These are phyloP conservation scores for Fraxinus platypoda DNA, from an alignment of 305 asterid genomes.

Conservation along the genomic window DNA sequence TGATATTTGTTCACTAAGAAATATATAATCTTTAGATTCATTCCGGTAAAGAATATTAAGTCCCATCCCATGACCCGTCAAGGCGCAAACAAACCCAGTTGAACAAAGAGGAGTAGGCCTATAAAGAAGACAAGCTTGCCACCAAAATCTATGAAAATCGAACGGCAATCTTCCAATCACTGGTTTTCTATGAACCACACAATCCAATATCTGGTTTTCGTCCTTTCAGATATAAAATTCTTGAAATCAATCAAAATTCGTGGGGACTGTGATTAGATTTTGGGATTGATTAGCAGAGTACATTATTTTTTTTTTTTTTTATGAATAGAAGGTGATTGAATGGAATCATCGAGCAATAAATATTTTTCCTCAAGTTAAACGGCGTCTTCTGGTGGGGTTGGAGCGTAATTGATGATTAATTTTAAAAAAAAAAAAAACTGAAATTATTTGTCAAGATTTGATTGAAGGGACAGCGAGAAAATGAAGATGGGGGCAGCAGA, in stretches of 20 bases:
- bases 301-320: no score
- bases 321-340: no score
- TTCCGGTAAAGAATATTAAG: neutral
- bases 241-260: neutral
- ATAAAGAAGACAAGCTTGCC: neutral
- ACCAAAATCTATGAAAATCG: neutral
- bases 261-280: neutral
- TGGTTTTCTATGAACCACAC: no score
- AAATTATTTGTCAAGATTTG: neutral
- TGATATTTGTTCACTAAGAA: no score
- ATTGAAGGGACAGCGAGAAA: neutral
- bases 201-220: neutral
- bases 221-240: neutral
- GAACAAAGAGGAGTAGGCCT: no score
- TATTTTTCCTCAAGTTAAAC: neutral
- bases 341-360: neutral
- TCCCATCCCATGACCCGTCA: neutral
- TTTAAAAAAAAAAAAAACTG: no score
- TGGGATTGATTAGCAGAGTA: no score
- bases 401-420: neutral
- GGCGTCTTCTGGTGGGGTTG: neutral
- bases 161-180: neutral
- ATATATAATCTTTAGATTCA: no score
- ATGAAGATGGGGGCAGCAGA: neutral
- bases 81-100: no score